Conservation (phyloP, 2,329 filamentous ascomycete species). For the Mariannaea elegans region DNA sequence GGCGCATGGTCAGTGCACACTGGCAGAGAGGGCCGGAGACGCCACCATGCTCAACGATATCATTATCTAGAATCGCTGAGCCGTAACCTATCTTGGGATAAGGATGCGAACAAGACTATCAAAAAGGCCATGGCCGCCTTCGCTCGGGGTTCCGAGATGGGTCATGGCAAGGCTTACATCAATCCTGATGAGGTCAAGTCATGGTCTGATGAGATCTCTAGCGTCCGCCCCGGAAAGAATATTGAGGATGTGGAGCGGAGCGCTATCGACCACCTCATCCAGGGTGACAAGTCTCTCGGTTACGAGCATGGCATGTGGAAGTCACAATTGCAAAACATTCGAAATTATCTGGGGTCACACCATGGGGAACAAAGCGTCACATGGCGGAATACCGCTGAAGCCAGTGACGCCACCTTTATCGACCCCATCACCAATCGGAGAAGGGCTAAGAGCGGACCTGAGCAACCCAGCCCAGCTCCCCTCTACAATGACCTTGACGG, state of each 20-base stretch:
- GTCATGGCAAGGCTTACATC: slow-evolving; percentile 44
- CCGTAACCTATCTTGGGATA: slow-evolving; percentile 57
- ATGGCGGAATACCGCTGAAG: slow-evolving; percentile 37
- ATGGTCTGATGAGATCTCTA: slow-evolving; percentile 48
- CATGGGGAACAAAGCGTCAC: slow-evolving; percentile 28
- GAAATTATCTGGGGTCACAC: slow-evolving; percentile 43
- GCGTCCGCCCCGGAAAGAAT: slow-evolving; percentile 51
- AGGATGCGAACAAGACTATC: slow-evolving; percentile 48
- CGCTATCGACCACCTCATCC: slow-evolving; percentile 55
- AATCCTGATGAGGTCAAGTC: slow-evolving; percentile 48
- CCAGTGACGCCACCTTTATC: slow-evolving; percentile 46
- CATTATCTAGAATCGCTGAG: slow-evolving; percentile 57
- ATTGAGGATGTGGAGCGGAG: slow-evolving; percentile 57
- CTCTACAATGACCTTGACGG: slow-evolving; percentile 46
- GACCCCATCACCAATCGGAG: slow-evolving; percentile 69
- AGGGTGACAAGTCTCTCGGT: slow-evolving; percentile 36
- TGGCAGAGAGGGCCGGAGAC: slow-evolving; percentile 56
- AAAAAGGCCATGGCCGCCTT: slow-evolving; percentile 52
- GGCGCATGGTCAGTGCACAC: slow-evolving; percentile 56
- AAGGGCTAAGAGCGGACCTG: slow-evolving; percentile 43
- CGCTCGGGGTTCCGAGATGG: slow-evolving; percentile 48
- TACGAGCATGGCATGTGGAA: slow-evolving; percentile 42
- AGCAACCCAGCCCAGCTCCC: slow-evolving; percentile 22
- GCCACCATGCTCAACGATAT: slow-evolving; percentile 53
- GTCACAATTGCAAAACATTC: slow-evolving; percentile 45